Evolutionary conservation across 768 basidiomycete genomes (phyloP), one percentile per base, ranked within the genome.

Genomic region (Phylloporus scabripes): DNA sequence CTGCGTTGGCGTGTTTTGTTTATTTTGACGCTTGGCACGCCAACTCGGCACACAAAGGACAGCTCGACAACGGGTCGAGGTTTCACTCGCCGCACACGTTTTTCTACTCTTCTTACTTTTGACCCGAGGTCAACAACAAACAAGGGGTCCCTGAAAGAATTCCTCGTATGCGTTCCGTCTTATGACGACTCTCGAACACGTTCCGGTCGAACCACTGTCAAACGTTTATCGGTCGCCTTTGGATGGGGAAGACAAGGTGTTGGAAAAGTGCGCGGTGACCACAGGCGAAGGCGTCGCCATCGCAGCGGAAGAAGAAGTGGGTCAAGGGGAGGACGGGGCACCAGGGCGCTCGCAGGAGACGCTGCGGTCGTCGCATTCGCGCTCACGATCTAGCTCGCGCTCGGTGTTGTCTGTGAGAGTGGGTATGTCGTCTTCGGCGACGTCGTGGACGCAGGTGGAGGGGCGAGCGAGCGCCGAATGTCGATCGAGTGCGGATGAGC

Each of bases 151-250:
- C 14, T 32, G 18, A 45, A 49, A 24, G 32, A 36, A 44, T 45
- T 17, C 26, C 20, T 40, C 36, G 42, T 49, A 63, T 67, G 65
- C 41, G 20, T 43, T 46, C 46, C 29, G 48, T 18, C 33, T 28
- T 44, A 68, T 65, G 64, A 68, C 66, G 32, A 53, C 61, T 38
- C 42, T 57, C 54, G 55, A 68, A 14, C 57, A 56, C 48, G 50
- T 54, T 55, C 52, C 51, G 23, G 48, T 60, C 53, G 53, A 54
- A 45, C 53, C 53, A 50, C 41, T 36, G 41, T 36, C 46, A 45
- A 39, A 54, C 18, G 36, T 37, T 20, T 18, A 37, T 33, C 43
- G 15, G 26, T 21, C 18, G 5, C 24, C 48, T 7, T 39, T 48
- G 17, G 41, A 51, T 20, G n/a, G 15, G 5, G 42, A 54, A 39